Evolutionary conservation across 1,284 basidiomycete genomes (phyloP).

Genomic region (Austroboletus niveus): DNA sequence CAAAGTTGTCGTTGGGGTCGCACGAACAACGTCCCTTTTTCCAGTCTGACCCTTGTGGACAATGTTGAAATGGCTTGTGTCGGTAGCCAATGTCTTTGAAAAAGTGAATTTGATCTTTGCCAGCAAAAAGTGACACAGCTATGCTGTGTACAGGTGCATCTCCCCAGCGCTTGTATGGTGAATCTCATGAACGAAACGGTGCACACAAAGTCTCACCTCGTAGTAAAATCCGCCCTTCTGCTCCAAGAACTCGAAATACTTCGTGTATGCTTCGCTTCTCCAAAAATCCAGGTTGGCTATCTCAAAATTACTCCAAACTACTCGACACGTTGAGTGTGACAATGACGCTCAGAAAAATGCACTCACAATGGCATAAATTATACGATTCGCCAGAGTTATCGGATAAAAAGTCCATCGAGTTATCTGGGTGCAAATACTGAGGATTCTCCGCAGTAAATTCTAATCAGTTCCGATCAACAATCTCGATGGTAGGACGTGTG

Average conservation of each 20-base stretch:
- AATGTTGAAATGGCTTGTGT: constrained; percentile 61
- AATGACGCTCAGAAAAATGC: constrained; percentile 26
- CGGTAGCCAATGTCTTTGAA: constrained; percentile 59
- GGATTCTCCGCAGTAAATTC: constrained; percentile 72
- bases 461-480: constrained; percentile 22
- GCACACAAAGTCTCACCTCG: constrained; percentile 44
- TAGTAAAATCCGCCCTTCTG: constrained; percentile 90
- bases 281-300: constrained; percentile 84
- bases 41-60: constrained; percentile 52
- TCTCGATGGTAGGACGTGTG: not conserved
- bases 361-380: constrained; percentile 86
- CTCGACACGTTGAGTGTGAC: constrained; percentile 43
- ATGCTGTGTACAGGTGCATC: constrained; percentile 88
- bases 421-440: constrained; percentile 65
- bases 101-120: constrained; percentile 73
- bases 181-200: not conserved
- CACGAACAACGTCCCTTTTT: constrained; percentile 50
- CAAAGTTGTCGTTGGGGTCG: constrained; percentile 46
- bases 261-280: constrained; percentile 77
- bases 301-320: constrained; percentile 92
- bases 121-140: constrained; percentile 70
- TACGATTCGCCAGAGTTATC: constrained; percentile 73
- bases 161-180: constrained; percentile 63
- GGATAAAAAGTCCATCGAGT: constrained; percentile 75
- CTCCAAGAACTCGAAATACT: constrained; percentile 87